A percentile compares a stretch with the other conserved stretches of the same genome.
These are phyloP conservation scores for Linnemannia elongata DNA, from an alignment of 192 early-diverging fungal species.

Conservation along the genomic window DNA sequence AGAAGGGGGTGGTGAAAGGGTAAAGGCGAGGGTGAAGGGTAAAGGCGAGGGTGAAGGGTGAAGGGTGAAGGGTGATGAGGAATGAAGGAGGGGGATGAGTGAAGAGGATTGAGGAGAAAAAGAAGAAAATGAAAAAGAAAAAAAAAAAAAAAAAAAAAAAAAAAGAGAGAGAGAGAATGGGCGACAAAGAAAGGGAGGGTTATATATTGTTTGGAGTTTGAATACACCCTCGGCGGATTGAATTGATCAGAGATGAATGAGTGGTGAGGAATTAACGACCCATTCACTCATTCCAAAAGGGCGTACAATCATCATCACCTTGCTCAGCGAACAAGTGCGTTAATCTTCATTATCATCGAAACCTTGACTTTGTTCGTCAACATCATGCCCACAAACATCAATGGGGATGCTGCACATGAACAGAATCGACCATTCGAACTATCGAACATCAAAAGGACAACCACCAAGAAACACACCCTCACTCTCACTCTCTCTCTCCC, in stretches of 20 bases:
- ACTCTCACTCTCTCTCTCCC: no score
- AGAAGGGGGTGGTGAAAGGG: background rate
- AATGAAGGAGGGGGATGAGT: background rate
- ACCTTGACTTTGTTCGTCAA: background rate
- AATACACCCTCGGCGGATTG: background rate
- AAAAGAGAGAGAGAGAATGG: background rate
- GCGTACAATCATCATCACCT: background rate
- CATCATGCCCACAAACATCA: background rate
- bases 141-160: background rate
- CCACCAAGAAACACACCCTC: no score
- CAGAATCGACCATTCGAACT: background rate
- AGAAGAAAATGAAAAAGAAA: conserved; percentile 3
- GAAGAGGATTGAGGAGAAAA: conserved; percentile 2
- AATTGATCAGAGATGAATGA: background rate
- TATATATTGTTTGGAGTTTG: background rate
- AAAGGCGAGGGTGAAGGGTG: background rate
- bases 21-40: background rate
- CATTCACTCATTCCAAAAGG: background rate
- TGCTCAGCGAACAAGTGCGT: background rate
- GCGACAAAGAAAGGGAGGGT: background rate
- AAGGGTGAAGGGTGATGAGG: background rate
- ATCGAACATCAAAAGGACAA: background rate
- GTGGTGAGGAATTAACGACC: background rate
- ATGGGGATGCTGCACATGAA: background rate
- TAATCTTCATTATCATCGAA: no score